These are phyloP conservation scores for Psophocarpus tetragonolobus DNA, from an alignment of 306 rosid species.

Conservation along the genomic window DNA sequence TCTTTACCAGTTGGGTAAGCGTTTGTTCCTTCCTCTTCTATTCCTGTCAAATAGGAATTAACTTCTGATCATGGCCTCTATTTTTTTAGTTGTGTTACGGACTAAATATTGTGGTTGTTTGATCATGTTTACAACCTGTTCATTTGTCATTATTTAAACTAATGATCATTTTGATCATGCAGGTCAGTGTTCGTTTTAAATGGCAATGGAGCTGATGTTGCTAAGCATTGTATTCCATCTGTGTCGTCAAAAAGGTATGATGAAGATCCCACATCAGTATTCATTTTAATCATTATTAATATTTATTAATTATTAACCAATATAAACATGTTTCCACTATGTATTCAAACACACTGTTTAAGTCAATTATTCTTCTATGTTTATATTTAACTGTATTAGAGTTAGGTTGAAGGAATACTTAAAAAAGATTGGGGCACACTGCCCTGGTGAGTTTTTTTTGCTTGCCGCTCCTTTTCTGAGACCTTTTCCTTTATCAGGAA, in stretches of 20 bases:
- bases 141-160: background rate
- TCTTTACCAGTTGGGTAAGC: slow-evolving; percentile 56
- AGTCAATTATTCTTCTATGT: too few species aligned
- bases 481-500: too few species aligned
- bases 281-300: too few species aligned
- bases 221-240: slow-evolving; percentile 62
- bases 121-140: background rate
- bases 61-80: background rate
- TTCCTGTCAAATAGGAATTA: background rate
- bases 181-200: slow-evolving; percentile 57
- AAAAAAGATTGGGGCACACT: too few species aligned
- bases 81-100: background rate
- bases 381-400: too few species aligned
- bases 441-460: too few species aligned
- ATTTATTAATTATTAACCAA: too few species aligned
- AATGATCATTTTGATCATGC: slow-evolving; percentile 15
- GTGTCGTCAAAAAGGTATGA: slow-evolving; percentile 55
- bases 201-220: slow-evolving; percentile 60
- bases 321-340: too few species aligned
- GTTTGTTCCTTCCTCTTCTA: background rate
- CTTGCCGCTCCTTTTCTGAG: too few species aligned
- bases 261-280: too few species aligned
- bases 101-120: background rate
- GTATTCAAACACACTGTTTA: too few species aligned
- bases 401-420: too few species aligned